phyloP scores from a whole-genome alignment of 2,329 filamentous ascomycete species.

The Stachybotrys chartarum region DNA sequence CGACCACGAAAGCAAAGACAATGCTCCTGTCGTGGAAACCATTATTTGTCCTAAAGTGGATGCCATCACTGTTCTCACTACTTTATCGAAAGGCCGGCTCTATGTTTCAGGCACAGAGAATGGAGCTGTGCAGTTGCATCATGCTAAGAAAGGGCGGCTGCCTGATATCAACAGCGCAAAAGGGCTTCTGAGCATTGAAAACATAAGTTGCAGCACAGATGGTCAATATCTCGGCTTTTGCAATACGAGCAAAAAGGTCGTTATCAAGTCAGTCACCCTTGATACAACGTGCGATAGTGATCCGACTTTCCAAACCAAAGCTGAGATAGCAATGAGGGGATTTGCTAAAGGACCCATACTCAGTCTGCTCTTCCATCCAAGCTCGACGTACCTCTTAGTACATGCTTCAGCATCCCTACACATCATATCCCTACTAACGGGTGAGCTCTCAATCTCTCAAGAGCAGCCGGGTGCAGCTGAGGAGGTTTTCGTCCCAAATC shows the following conservation, averaged over 20 bases:
- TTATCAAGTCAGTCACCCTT: constrained; percentile 8
- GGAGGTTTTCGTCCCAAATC: constrained; percentile 11
- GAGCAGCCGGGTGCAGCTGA: constrained; percentile 1
- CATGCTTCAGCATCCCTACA: not conserved
- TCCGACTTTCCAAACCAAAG: not conserved
- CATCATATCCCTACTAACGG: not conserved
- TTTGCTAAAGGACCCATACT: constrained; percentile 8
- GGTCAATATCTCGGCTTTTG: constrained; percentile 8
- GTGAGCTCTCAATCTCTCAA: not conserved
- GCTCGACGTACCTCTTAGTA: not conserved
- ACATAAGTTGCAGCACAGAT: constrained; percentile 15
- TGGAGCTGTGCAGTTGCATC: constrained; percentile 10
- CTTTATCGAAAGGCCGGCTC: constrained; percentile 6
- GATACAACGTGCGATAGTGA: not conserved
- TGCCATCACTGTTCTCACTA: constrained; percentile 12
- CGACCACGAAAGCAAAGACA: constrained; percentile 5
- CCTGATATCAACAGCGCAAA: constrained; percentile 5
- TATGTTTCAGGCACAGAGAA: constrained; percentile 17
- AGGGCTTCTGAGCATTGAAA: constrained; percentile 13
- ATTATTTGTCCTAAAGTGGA: constrained; percentile 7
- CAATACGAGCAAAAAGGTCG: constrained; percentile 9
- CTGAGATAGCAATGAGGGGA: not conserved
- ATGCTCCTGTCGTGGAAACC: constrained; percentile 1
- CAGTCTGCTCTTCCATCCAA: constrained; percentile 9
- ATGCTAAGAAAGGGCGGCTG: constrained; percentile 7